phyloP scores from a whole-genome alignment of 192 early-diverging fungal species.

The Spizellomyces punctatus region DNA sequence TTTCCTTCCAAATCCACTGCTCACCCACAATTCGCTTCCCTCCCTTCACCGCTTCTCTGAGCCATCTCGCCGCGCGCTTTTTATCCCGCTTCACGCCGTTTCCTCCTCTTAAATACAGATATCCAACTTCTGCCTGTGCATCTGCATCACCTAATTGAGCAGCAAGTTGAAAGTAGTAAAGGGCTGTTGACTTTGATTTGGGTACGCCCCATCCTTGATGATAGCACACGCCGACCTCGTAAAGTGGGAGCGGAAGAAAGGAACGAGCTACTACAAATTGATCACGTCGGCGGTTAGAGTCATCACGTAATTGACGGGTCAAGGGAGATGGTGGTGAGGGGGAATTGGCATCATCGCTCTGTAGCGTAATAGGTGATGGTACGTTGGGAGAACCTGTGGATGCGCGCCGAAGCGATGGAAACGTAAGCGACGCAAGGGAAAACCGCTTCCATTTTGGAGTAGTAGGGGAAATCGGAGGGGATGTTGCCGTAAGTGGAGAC shows the following conservation, averaged over 20 bases:
- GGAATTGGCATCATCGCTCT: not conserved
- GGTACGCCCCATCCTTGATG: slow-evolving; percentile 42
- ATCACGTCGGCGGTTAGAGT: not conserved
- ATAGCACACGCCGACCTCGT: slow-evolving; percentile 36
- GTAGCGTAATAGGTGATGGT: too few relatives aligned
- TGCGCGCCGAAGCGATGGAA: not conserved
- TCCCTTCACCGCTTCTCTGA: slow-evolving; percentile 25
- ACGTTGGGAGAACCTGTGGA: not conserved
- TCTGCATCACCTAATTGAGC: slow-evolving; percentile 38
- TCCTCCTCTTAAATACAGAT: slow-evolving; percentile 10
- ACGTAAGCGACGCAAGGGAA: not conserved
- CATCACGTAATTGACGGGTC: not conserved
- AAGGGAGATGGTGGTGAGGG: not conserved
- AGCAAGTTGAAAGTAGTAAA: slow-evolving; percentile 36
- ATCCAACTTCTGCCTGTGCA: slow-evolving; percentile 28
- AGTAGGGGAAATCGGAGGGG: not conserved
- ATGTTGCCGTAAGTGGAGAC: not conserved
- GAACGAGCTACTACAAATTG: slow-evolving; percentile 2
- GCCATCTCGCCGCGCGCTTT: slow-evolving; percentile 37
- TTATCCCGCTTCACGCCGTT: slow-evolving; percentile 19
- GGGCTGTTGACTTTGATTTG: slow-evolving; percentile 17
- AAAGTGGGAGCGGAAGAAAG: slow-evolving; percentile 35
- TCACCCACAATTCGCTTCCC: slow-evolving; percentile 31
- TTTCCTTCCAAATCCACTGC: slow-evolving; percentile 40
- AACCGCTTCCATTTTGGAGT: not conserved